Percentiles rank a stretch among this genome's conserved stretches.
These are phyloP conservation scores for Tephrocybe rancida DNA, from an alignment of 768 basidiomycete species.

Conservation along the genomic window DNA sequence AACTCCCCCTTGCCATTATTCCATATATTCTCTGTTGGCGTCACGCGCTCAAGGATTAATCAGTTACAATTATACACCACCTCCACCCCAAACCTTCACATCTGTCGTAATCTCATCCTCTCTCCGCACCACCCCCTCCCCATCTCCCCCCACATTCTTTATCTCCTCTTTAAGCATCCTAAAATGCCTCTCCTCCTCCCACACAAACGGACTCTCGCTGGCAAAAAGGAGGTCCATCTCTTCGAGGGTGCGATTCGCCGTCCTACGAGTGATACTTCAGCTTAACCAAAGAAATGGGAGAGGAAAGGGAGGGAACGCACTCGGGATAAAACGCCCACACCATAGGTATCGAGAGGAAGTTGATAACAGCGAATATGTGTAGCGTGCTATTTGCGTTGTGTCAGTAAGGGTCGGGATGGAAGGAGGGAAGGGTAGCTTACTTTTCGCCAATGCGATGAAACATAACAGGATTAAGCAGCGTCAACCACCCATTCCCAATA, in stretches of 20 bases:
- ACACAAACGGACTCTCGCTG: slow-evolving; percentile 45
- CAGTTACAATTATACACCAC: too few species aligned
- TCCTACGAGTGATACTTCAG: slow-evolving; percentile 11
- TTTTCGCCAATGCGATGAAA: slow-evolving; percentile 41
- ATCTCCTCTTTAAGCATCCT: slow-evolving; percentile 34
- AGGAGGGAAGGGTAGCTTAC: too few species aligned
- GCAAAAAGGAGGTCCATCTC: slow-evolving; percentile 48
- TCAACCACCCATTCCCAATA: slow-evolving; percentile 44
- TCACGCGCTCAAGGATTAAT: too few species aligned
- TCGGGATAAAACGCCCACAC: slow-evolving; percentile 49
- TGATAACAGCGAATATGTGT: slow-evolving; percentile 44
- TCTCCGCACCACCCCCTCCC: too few species aligned
- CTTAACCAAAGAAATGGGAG: not conserved
- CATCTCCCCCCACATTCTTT: too few species aligned
- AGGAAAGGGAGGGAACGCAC: slow-evolving; percentile 19
- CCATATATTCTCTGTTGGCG: too few species aligned
- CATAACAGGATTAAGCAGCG: slow-evolving; percentile 46
- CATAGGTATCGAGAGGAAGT: slow-evolving; percentile 44
- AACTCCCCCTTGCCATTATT: too few species aligned
- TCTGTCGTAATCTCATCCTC: too few species aligned
- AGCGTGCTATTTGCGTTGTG: too few species aligned
- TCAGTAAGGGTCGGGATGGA: too few species aligned
- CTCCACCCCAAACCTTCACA: too few species aligned
- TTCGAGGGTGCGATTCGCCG: slow-evolving; percentile 44
- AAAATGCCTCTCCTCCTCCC: slow-evolving; percentile 45